Evolutionary conservation across 2,329 filamentous ascomycete species (phyloP), one percentile per base, ranked within the genome.

Genomic region (Aspergillus sp.): DNA sequence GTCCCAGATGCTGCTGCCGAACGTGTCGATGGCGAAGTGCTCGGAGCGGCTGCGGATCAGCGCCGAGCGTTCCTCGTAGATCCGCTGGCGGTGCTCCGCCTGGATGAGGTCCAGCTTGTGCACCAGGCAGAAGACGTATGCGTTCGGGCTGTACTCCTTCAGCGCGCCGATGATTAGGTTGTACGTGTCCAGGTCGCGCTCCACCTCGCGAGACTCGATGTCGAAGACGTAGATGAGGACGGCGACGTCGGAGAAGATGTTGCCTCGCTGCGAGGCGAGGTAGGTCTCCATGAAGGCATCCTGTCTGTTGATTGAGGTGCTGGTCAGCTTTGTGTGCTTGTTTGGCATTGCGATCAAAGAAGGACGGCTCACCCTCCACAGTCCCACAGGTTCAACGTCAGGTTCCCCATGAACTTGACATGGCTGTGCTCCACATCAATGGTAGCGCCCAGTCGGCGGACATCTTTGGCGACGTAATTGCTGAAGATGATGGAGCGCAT

Each of bases 201-300:
- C 89, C 64, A 96, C 91, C 71, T 97, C 94, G 69, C 91, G 88
- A 16, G 90, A 96, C 72, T 97, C 94, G 61, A 97, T 95, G 71
- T 99, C 94, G 76, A 99, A 99, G 72, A 99, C 94, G 78, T 99
- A 99, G 73, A 99, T 97, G 53, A 99, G 84, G 47, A 97, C 94
- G 47, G 92, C 93, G 56, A 97, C 94, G 70, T 94, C 93, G 67
- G 88, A 91, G 77, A 99, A 99, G 72, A 99, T 93, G 75, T 97
- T 94, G 51, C 91, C 87, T 55, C 94, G 89, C 76, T 97, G 94
- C 66, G 95, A 90, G 14, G 89, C 92, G 56, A 99, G 87, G 77
- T 97, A 99, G 72, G 96, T 97, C 70, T 97, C 94, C 81, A 96
- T 96, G 70, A 99, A 99, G 34, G 93, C 93, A 74, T 97, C 94